phyloP scores from a whole-genome alignment of 1,139 yeast species.

The Geotrichum bryndzae region DNA sequence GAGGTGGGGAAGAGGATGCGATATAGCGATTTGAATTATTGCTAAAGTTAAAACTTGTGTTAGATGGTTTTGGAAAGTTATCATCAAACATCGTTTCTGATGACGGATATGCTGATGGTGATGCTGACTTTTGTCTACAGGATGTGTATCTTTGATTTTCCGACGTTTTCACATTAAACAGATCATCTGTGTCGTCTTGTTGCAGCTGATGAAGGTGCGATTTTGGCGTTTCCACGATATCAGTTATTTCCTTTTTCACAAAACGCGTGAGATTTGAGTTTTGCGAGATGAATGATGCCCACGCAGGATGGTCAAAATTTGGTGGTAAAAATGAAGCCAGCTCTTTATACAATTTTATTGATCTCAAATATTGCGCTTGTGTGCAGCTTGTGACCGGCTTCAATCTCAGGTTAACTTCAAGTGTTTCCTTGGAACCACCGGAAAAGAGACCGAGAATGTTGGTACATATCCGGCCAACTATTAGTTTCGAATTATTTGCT shows the following conservation, averaged over 20 bases:
- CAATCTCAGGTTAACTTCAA: conserved; percentile 23
- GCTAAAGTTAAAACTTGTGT: not conserved
- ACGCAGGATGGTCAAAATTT: conserved; percentile 25
- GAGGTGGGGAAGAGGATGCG: conserved; percentile 10
- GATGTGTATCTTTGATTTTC: not conserved
- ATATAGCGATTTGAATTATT: not conserved
- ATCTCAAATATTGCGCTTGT: conserved; percentile 21
- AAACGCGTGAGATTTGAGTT: conserved; percentile 8
- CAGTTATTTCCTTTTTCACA: conserved; percentile 1
- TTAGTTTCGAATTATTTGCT: conserved; percentile 1
- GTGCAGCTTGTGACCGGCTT: conserved; percentile 22
- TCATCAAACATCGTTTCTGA: not conserved
- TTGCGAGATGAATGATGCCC: conserved; percentile 22
- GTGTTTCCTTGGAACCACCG: conserved; percentile 15
- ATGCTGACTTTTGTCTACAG: not conserved
- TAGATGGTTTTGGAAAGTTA: not conserved
- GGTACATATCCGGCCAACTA: conserved; percentile 17
- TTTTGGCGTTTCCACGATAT: not conserved
- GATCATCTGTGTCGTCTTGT: not conserved
- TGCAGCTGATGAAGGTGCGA: not conserved
- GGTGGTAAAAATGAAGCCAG: conserved; percentile 21
- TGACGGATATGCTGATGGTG: conserved; percentile 1
- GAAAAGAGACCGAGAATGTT: conserved; percentile 16
- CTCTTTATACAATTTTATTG: conserved; percentile 21
- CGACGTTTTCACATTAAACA: not conserved